Conservation (phyloP, 208 protist genomes). For the Trypanosoma brucei region DNA sequence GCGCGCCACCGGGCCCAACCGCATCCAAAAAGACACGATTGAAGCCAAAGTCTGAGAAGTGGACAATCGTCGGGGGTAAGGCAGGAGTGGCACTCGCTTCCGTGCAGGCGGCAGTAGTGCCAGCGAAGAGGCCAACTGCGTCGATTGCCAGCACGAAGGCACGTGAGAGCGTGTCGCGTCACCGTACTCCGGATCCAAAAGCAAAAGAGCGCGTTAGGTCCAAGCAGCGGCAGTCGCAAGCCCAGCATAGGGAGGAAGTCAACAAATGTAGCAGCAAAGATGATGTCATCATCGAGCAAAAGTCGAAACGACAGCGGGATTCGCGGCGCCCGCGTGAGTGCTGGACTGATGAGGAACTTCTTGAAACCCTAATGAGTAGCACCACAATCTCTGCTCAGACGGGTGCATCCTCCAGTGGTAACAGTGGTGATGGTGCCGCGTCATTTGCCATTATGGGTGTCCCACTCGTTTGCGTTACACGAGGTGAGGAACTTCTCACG, state of each 20-base stretch:
- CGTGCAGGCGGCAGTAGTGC: neutral
- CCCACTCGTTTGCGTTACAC: slow-evolving; percentile 18
- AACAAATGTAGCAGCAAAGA: neutral
- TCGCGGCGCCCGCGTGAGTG: slow-evolving; percentile 1
- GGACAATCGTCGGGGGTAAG: slow-evolving; percentile 25
- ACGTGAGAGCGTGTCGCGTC: neutral
- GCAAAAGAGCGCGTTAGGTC: too few species aligned
- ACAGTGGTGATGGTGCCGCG: neutral
- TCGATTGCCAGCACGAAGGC: neutral
- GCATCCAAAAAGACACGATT: slow-evolving; percentile 3
- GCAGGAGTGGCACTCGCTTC: neutral
- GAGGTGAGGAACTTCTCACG: slow-evolving; percentile 16
- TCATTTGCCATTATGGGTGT: slow-evolving; percentile 25
- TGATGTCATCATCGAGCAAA: slow-evolving; percentile 15
- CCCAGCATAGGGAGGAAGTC: slow-evolving; percentile 3
- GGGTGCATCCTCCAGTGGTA: neutral
- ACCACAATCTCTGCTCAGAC: neutral
- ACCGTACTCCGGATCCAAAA: slow-evolving; percentile 6
- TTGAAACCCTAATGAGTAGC: slow-evolving; percentile 13
- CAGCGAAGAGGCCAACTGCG: slow-evolving; percentile 5
- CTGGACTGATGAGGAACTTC: slow-evolving; percentile 18
- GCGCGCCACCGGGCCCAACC: neutral
- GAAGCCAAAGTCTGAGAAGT: slow-evolving; percentile 20
- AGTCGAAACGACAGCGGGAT: slow-evolving; percentile 17
- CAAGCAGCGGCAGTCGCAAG: slow-evolving; percentile 13